Evolutionary conservation across 73 alveolate species (phyloP).

Genomic region (Paramecium biaurelia): DNA sequence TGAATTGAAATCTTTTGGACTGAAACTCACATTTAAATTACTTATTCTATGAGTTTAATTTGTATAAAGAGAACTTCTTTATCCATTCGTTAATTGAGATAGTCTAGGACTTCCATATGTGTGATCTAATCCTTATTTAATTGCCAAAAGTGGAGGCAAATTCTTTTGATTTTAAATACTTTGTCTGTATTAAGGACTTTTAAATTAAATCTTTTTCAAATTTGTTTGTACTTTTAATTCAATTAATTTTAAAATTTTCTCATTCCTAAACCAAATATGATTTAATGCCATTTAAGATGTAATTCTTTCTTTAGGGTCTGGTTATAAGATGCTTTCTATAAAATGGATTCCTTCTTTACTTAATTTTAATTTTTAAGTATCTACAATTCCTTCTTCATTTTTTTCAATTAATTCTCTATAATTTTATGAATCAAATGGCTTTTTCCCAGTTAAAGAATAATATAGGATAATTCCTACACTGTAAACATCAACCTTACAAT

Average conservation of each 20-base stretch:
- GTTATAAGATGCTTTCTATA: not conserved
- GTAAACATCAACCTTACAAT: conserved; percentile 42
- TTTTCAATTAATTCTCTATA: not conserved
- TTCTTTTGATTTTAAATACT: not conserved
- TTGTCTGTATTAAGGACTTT: not conserved
- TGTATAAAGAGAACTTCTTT: not conserved
- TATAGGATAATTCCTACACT: conserved; percentile 27
- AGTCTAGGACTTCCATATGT: not conserved
- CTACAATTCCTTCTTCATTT: not conserved
- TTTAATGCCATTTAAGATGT: not conserved
- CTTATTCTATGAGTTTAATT: not conserved
- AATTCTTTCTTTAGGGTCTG: not conserved
- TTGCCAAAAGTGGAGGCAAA: not conserved
- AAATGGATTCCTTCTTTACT: not conserved
- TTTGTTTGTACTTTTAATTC: not conserved
- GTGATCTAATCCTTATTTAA: not conserved
- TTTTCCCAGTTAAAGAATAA: conserved; percentile 25
- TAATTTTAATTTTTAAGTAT: not conserved
- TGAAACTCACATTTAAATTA: not conserved
- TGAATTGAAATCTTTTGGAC: not conserved
- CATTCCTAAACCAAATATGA: conserved; percentile 16
- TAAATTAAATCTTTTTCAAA: not conserved
- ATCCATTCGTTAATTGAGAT: not conserved
- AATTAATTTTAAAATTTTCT: not conserved
- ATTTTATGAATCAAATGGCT: conserved; percentile 10